Evolutionary conservation across 345 rosid genomes (phyloP).

Genomic region (Excoecaria cochinchinensis): DNA sequence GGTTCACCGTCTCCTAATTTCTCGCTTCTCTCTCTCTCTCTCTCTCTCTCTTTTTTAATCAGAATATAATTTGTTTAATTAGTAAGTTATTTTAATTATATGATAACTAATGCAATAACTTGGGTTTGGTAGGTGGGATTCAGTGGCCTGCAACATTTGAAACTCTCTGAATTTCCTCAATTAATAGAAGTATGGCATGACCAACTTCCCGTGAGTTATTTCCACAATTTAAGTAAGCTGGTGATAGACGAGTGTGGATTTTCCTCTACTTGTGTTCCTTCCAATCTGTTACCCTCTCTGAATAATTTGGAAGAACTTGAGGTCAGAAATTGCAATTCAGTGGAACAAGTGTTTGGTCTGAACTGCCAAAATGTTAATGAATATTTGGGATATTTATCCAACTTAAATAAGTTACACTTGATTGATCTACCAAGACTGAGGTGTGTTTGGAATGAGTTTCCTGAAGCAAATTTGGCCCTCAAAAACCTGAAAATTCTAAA

Average conservation of each 20-base stretch:
- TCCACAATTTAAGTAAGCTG: neutral
- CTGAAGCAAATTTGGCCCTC: neutral
- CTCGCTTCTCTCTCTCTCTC: no score
- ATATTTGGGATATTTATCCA: neutral
- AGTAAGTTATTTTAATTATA: neutral
- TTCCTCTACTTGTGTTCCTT: slow-evolving; percentile 3
- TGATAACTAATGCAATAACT: neutral
- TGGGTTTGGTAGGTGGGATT: neutral
- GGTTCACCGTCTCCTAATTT: neutral
- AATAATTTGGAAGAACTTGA: neutral
- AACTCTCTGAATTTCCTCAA: slow-evolving; percentile 3
- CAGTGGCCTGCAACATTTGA: neutral
- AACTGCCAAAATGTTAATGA: neutral
- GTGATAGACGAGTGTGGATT: neutral
- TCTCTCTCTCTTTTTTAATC: no score
- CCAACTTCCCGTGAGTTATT: neutral
- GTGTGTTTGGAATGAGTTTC: neutral
- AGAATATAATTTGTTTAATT: no score
- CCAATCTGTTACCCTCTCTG: neutral
- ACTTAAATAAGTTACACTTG: neutral
- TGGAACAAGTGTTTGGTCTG: neutral
- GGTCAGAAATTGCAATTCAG: neutral
- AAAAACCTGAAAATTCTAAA: neutral
- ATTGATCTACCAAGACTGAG: slow-evolving; percentile 12
- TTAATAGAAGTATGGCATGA: slow-evolving; percentile 1